Evolutionary conservation across 2,329 filamentous ascomycete species (phyloP), one percentile per base, ranked within the genome.

Genomic region (Paraphaeosphaeria minitans): DNA sequence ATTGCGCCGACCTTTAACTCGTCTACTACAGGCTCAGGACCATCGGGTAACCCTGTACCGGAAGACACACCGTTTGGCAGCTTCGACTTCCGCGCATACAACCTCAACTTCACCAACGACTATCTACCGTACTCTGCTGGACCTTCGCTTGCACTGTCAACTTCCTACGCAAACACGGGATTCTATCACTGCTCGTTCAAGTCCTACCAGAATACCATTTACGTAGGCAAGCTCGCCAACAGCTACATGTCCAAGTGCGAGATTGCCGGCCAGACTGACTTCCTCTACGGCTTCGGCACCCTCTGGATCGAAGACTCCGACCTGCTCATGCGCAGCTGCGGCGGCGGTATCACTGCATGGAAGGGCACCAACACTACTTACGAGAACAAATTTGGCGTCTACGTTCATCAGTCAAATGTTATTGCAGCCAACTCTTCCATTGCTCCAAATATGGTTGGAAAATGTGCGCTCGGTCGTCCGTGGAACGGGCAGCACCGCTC

Each of bases 151-250:
- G 87, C 87, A 0, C 67, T 89, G 7, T 85, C 83, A 19, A 79
- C 89, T 5, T 85, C 83, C 61, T 83, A 85, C 46, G 86, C 88
- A 0, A 90, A 90, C 68, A 82, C 85, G 0, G 86, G 86, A 0
- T 90, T 90, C 69, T 90, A 90, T 69, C 84, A 84, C 48, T 87
- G 84, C 48, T 85, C 87, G 0, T 85, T 90, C 65, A 87, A 87
- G 67, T 87, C 84, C 58, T 90, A 87, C 66, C 88, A 90, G 74
- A 88, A 90, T 61, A 90, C 88, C 8, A 85, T 89, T 4, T 90
- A 89, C 65, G 72, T 89, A 16, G 87, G 87, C 54, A 89, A 90
- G 69, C 78, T 88, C 0, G 87, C 84, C 31, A 89, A 88, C 62
- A 84, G 84, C 0, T 89, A 89, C 74, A 87, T 90, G 73, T 82